phyloP scores from a whole-genome alignment of 1,139 yeast genomes.

The Diutina catenulata region DNA sequence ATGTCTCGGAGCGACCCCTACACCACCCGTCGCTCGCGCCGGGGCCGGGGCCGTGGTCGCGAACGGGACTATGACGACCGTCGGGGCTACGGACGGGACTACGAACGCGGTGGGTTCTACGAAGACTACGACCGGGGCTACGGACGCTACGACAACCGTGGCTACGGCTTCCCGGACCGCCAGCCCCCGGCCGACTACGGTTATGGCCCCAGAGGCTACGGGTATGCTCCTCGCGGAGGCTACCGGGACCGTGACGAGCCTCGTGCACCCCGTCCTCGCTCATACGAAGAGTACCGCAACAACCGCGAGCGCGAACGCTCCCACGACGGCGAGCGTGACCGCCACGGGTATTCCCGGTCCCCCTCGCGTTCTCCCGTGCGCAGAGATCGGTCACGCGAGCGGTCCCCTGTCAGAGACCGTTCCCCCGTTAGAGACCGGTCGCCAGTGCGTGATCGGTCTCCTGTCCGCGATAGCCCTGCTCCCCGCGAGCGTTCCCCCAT shows the following conservation, averaged over 20 bases:
- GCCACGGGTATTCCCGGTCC: too few species aligned
- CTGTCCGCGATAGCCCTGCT: not conserved
- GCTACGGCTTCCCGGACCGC: constrained; percentile 11
- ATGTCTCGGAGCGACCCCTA: constrained; percentile 47
- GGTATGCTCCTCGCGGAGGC: constrained; percentile 10
- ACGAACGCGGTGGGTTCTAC: constrained; percentile 10
- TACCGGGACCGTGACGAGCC: too few species aligned
- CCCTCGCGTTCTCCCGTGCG: constrained; percentile 1
- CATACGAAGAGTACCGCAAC: too few species aligned
- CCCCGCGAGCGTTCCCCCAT: constrained; percentile 1
- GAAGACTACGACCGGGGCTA: constrained; percentile 1
- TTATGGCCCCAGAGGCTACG: constrained; percentile 11
- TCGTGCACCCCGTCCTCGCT: not conserved
- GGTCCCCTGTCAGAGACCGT: not conserved
- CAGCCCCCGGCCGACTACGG: constrained; percentile 16
- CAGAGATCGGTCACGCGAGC: not conserved
- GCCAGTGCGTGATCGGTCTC: too few species aligned
- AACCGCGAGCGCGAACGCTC: too few species aligned
- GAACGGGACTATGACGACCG: constrained; percentile 10
- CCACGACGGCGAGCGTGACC: too few species aligned
- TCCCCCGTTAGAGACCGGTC: not conserved
- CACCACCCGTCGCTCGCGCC: constrained; percentile 12
- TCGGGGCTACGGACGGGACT: constrained; percentile 11
- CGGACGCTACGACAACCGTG: constrained; percentile 7
- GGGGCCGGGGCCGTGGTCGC: constrained; percentile 15